Conservation (phyloP, 805 yeast genomes). For the Cyberlindnera lachancei region DNA sequence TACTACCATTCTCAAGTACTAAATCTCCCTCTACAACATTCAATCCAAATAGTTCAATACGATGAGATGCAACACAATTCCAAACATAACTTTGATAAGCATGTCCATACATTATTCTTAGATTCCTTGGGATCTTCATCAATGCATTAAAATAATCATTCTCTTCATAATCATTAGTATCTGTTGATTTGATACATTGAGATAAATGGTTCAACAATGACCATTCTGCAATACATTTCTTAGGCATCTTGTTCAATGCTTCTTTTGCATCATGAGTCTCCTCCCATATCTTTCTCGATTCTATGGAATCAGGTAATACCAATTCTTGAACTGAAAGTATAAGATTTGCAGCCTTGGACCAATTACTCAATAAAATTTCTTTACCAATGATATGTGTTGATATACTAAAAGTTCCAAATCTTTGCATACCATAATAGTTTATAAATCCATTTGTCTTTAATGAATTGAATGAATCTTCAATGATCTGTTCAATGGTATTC, state of each 20-base stretch:
- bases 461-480: constrained; percentile 47
- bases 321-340: constrained; percentile 80
- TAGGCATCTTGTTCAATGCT: constrained; percentile 76
- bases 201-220: constrained; percentile 58
- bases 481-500: constrained; percentile 38
- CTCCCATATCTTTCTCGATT: constrained; percentile 78
- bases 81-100: constrained; percentile 96
- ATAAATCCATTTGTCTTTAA: constrained; percentile 70
- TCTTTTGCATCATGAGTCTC: constrained; percentile 56
- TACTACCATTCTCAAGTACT: constrained; percentile 36
- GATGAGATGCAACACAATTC: constrained; percentile 77
- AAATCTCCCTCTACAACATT: constrained; percentile 75
- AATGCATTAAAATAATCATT: constrained; percentile 71
- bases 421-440: constrained; percentile 96
- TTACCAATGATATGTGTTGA: constrained; percentile 87
- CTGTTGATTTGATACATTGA: constrained; percentile 39
- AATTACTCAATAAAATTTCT: constrained; percentile 59
- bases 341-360: constrained; percentile 74
- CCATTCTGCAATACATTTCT: constrained; percentile 78
- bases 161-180: constrained; percentile 36
- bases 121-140: constrained; percentile 84
- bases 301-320: constrained; percentile 74
- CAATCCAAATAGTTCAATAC: constrained; percentile 66
- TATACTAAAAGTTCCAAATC: constrained; percentile 92
- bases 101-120: constrained; percentile 92